Evolutionary conservation across 768 basidiomycete species (phyloP).

Genomic region (Leccinum incarnatum): DNA sequence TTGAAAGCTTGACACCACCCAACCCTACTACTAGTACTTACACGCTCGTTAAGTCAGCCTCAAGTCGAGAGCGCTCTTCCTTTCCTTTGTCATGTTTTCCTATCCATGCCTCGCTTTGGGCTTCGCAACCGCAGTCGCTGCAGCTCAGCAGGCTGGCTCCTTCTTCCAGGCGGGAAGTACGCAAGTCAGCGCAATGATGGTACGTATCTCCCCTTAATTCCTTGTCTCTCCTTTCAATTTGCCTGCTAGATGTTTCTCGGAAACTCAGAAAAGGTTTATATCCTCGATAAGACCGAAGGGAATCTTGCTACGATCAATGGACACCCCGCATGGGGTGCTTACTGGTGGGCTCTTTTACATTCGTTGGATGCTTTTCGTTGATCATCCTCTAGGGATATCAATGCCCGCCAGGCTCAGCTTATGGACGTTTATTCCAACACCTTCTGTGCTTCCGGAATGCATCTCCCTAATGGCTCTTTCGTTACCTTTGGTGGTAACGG

Average conservation of each 20-base stretch:
- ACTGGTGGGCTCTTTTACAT: slow-evolving; percentile 43
- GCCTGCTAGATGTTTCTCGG: slow-evolving; percentile 71
- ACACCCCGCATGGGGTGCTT: slow-evolving; percentile 73
- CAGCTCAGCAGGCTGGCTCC: slow-evolving; percentile 23
- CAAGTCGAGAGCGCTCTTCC: background rate
- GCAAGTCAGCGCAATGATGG: slow-evolving; percentile 54
- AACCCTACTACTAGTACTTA: background rate
- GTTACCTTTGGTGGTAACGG: slow-evolving; percentile 77
- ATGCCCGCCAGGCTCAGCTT: slow-evolving; percentile 16
- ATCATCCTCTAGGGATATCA: slow-evolving; percentile 21
- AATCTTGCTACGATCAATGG: slow-evolving; percentile 64
- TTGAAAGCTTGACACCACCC: background rate
- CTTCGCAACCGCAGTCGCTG: slow-evolving; percentile 36
- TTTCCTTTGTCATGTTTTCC: slow-evolving; percentile 26
- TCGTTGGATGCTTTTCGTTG: background rate
- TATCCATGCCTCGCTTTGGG: slow-evolving; percentile 43
- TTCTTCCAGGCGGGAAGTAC: slow-evolving; percentile 33
- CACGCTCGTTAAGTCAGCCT: slow-evolving; percentile 12
- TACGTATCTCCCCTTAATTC: slow-evolving; percentile 22
- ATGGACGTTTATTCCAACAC: slow-evolving; percentile 56
- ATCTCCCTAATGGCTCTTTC: slow-evolving; percentile 76
- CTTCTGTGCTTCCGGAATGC: slow-evolving; percentile 83
- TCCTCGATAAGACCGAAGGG: slow-evolving; percentile 87
- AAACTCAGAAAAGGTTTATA: slow-evolving; percentile 77
- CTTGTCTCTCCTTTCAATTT: background rate